Conservation (phyloP, 148 eudicot genomes). For the Rhododendron mucronatum region DNA sequence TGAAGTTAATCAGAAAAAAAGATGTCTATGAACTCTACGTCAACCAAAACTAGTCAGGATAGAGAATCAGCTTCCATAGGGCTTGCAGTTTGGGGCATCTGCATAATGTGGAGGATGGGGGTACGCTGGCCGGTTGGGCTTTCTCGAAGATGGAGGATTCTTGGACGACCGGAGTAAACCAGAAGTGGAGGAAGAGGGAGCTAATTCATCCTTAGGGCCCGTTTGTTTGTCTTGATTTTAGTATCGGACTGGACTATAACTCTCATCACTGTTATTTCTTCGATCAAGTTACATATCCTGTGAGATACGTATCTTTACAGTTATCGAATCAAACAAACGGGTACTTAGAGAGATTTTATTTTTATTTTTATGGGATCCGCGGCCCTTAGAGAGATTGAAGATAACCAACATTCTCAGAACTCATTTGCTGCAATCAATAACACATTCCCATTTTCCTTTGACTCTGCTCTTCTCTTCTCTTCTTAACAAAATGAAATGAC, state of each 20-base stretch:
- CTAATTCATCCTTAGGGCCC: not conserved
- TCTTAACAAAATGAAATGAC: no score
- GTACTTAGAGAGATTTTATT: no score
- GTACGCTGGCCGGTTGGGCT: not conserved
- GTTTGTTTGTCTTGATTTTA: not conserved
- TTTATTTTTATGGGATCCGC: no score
- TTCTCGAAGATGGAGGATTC: not conserved
- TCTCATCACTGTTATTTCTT: no score
- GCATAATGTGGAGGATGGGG: not conserved
- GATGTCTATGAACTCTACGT: not conserved
- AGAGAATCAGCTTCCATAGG: not conserved
- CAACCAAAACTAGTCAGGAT: not conserved
- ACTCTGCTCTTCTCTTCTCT: no score
- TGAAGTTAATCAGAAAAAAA: not conserved
- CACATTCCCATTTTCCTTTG: no score
- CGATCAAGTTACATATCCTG: no score
- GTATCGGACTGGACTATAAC: not conserved
- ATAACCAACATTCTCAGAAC: no score
- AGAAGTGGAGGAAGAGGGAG: not conserved
- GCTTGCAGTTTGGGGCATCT: not conserved
- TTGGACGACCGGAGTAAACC: not conserved
- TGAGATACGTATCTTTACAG: no score
- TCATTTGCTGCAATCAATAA: no score
- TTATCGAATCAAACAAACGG: no score
- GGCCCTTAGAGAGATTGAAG: no score